Base-by-base conservation (phyloP, 352 stramenopile genomes). In the Phytophthora multivora region DNA sequence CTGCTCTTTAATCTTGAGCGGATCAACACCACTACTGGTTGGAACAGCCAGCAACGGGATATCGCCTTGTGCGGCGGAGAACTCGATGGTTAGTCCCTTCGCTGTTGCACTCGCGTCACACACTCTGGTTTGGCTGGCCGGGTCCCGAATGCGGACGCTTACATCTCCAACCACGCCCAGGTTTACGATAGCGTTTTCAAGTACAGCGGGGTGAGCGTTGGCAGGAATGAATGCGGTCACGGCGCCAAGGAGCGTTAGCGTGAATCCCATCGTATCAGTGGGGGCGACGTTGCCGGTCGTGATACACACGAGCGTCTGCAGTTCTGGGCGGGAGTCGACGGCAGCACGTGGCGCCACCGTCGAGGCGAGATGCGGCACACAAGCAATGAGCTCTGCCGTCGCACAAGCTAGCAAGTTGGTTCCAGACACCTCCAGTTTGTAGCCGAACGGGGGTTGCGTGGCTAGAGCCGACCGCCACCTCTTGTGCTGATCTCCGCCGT, bases 351-450 rank as follows among this genome's bases (percentile, higher is more conserved):
- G 57, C 0, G 51, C 66, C 10, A 95, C 76, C 0, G 66, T 57
- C 19, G 86, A 89, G 3, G 59, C 47, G 7, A 86, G 65, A 23
- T 63, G 64, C 0, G 76, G 83, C 12, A 80, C 23, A 49, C 87
- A 95, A 1, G 21, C 47, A 0, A 36, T 49, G 7, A 75, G 67
- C 12, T 79, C 71, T 3, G 78, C 70, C 8, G 63, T 81, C 1
- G 68, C 78, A 18, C 87, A 95, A 4, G 83, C 45, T 5, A 95
- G 50, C 39, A 95, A 40, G 54, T 91, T 93, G 0, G 42, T 26
- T 3, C 63, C 67, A 5, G 54, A 54, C 5, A 91, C 80, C 2
- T 79, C 39, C 4, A 95, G 71, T 18, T 88, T 90, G 51, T 91
- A 77, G 9, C 67, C 69, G 15, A 57, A 71, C 1, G 63, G 70